Percentiles rank a stretch among this genome's conserved stretches.
Conservation (phyloP, 1,139 yeast genomes). For the Candida gigantensis region DNA sequence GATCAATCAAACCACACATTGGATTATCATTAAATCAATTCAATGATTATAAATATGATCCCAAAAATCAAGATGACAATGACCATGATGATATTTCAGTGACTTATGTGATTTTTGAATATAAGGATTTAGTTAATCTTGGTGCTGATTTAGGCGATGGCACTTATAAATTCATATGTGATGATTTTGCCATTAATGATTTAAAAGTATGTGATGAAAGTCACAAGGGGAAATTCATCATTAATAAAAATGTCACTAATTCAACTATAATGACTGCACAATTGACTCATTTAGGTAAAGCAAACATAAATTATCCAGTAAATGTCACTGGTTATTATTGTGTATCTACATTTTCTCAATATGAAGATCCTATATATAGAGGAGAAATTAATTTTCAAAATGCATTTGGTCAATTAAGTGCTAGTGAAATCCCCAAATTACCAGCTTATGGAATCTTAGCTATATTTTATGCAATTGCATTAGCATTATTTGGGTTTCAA, state of each 20-base stretch:
- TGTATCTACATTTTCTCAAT: constrained; percentile 64
- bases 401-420: constrained; percentile 87
- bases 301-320: constrained; percentile 63
- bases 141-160: constrained; percentile 52
- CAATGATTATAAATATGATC: constrained; percentile 36
- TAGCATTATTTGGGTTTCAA: constrained; percentile 81
- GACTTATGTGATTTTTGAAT: constrained; percentile 78
- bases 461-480: constrained; percentile 75
- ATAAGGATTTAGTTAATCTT: constrained; percentile 67
- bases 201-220: constrained; percentile 52
- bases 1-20: constrained; percentile 65
- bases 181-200: constrained; percentile 62
- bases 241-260: constrained; percentile 46
- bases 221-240: constrained; percentile 63
- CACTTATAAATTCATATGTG: constrained; percentile 66
- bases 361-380: constrained; percentile 46
- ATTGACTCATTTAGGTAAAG: constrained; percentile 58
- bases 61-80: constrained; percentile 23
- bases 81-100: constrained; percentile 44
- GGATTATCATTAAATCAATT: constrained; percentile 44
- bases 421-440: constrained; percentile 86
- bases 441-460: constrained; percentile 88
- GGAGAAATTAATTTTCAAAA: constrained; percentile 80
- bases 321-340: constrained; percentile 88
- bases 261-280: constrained; percentile 59